phyloP scores from a whole-genome alignment of 352 stramenopile genomes.

The Pythium coloratum region DNA sequence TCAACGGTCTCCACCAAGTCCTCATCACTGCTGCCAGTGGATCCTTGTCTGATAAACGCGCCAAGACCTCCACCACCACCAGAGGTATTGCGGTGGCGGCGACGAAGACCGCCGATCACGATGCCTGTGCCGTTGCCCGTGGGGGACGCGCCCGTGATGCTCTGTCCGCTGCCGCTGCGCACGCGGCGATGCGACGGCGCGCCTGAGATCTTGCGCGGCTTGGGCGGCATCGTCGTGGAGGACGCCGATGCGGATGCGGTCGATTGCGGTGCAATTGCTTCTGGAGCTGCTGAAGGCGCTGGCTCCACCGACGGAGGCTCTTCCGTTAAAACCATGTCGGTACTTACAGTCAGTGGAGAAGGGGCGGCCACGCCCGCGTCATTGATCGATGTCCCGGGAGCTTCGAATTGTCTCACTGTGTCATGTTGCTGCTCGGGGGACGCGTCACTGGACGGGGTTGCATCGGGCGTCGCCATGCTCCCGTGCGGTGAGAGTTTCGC shows the following conservation, averaged over 20 bases:
- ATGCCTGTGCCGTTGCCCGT: slow-evolving; percentile 20
- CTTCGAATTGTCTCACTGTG: slow-evolving; percentile 6
- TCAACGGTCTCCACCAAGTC: slow-evolving; percentile 12
- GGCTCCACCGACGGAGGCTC: neutral
- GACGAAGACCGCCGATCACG: slow-evolving; percentile 41
- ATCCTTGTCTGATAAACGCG: slow-evolving; percentile 22
- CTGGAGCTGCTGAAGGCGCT: neutral
- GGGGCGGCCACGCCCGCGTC: neutral
- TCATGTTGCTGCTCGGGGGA: neutral
- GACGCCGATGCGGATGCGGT: neutral
- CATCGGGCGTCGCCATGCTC: slow-evolving; percentile 3
- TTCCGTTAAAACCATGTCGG: neutral
- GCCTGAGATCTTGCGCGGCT: slow-evolving; percentile 31
- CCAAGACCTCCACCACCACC: slow-evolving; percentile 12
- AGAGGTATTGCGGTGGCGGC: slow-evolving; percentile 38
- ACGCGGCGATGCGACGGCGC: slow-evolving; percentile 37
- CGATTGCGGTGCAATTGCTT: neutral
- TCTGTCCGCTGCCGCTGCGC: slow-evolving; percentile 56
- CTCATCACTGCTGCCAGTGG: slow-evolving; percentile 33
- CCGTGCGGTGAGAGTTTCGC: neutral
- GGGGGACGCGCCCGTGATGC: slow-evolving; percentile 33
- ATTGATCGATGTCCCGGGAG: neutral
- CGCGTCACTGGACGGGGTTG: slow-evolving; percentile 1
- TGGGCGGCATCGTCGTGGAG: slow-evolving; percentile 32
- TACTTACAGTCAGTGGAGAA: neutral